These are phyloP conservation scores for Yamadazyma paraphyllophila DNA, from an alignment of 805 yeast species.

Conservation along the genomic window DNA sequence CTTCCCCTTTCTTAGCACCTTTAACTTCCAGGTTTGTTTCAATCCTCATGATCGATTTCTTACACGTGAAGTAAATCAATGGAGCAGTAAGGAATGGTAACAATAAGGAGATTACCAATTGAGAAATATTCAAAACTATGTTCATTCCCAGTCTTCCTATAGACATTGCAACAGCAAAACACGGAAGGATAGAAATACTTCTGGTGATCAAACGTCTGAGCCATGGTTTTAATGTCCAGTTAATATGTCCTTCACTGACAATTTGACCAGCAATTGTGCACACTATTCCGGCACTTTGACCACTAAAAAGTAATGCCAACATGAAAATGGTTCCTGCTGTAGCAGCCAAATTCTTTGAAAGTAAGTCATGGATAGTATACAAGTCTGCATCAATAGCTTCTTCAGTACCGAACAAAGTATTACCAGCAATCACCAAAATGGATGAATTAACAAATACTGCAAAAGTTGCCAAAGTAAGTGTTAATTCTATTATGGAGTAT, in stretches of 20 bases:
- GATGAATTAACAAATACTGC: conserved; percentile 87
- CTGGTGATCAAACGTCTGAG: conserved; percentile 75
- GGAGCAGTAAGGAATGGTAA: conserved; percentile 87
- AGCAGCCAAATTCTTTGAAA: conserved; percentile 60
- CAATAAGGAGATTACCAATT: conserved; percentile 77
- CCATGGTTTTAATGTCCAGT: conserved; percentile 83
- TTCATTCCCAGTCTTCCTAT: conserved; percentile 74
- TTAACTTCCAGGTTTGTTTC: conserved; percentile 27
- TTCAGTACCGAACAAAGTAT: conserved; percentile 66
- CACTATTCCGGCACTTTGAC: conserved; percentile 88
- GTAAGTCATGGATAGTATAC: conserved; percentile 68
- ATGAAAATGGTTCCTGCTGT: conserved; percentile 83
- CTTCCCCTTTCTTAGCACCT: conserved; percentile 14
- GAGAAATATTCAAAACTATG: conserved; percentile 77
- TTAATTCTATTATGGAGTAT: conserved; percentile 70
- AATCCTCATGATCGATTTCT: conserved; percentile 64
- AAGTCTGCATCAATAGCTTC: conserved; percentile 82
- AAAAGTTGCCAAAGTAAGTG: conserved; percentile 67
- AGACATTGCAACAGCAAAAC: conserved; percentile 65
- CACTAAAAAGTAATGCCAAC: conserved; percentile 78
- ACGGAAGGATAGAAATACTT: conserved; percentile 75
- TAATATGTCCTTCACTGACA: conserved; percentile 85
- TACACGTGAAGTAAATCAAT: conserved; percentile 75
- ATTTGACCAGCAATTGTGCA: conserved; percentile 94
- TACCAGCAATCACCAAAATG: conserved; percentile 77